Base-by-base conservation (phyloP, 2,329 filamentous ascomycete genomes). In the Elsinoe perseae region DNA sequence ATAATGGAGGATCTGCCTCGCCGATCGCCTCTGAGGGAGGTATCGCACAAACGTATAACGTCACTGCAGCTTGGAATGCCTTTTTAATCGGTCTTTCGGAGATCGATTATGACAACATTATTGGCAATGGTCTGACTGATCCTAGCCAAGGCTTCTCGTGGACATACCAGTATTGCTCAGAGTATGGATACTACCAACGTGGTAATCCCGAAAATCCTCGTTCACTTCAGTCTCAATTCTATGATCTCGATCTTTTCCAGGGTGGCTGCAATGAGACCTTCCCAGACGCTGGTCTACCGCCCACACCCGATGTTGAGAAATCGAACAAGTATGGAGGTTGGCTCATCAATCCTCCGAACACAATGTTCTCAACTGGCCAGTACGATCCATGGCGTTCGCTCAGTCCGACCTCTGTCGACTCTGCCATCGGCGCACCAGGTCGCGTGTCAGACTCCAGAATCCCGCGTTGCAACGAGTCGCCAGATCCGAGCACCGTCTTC, bases 311-410 rank as follows among this genome's bases (percentile, higher is more conserved):
- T 25, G 54, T 59, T 12, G 34, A 25, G n/a, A 46, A 54, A 23
- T 44, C 54, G 20, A 58, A 60, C 40, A 58, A 58, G 46, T 61
- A 63, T 44, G 59, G 60, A 18, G 61, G 60, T 16, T 61, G 61
- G 61, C 40, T 61, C 40, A 61, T 57, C 18, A 62, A 61, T 44
- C 58, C 59, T 7, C 57, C 59, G 23, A 61, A 62, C 40, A 57
- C 57, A 30, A 63, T 64, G 61, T 63, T 64, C 54, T 36, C 52
- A 1, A 55, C 52, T n/a, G 61, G 62, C 10, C 32, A 57, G 16
- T 59, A 53, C 23, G 62, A 63, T 53, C 62, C 61, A 6, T 64
- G 62, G 62, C 61, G 59, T 20, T 56, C 61, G 1, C 40, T 59
- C 2, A 59, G 58, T 9, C 50, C 58, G 9, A 56, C 55, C 2